phyloP scores from a whole-genome alignment of 768 basidiomycete species.

The Flagelloscypha sp. region DNA sequence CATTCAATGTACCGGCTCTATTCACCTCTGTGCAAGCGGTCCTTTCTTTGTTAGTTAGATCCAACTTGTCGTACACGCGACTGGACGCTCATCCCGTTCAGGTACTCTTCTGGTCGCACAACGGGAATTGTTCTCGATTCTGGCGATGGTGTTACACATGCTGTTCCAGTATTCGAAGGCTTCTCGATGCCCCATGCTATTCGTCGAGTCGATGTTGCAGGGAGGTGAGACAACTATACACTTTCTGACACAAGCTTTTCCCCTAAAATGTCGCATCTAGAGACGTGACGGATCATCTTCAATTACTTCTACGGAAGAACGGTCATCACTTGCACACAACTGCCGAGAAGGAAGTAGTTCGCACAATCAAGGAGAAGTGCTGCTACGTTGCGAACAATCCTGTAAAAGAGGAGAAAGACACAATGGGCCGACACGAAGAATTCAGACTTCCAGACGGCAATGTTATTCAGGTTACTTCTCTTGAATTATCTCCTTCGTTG shows the following conservation, averaged over 20 bases:
- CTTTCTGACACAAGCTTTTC: neutral
- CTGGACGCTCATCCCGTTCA: constrained; percentile 25
- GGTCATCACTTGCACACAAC: constrained; percentile 95
- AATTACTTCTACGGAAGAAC: constrained; percentile 86
- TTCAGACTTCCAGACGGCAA: constrained; percentile 95
- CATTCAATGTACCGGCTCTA: constrained; percentile 97
- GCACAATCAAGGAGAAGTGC: constrained; percentile 97
- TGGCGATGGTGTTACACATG: constrained; percentile 97
- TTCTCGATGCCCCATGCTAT: constrained; percentile 99
- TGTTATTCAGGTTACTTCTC: constrained; percentile 62
- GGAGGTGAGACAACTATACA: constrained; percentile 48
- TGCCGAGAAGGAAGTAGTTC: constrained; percentile 92
- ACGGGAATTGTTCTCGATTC: constrained; percentile 99
- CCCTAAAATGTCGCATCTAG: constrained; percentile 30
- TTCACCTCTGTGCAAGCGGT: constrained; percentile 98
- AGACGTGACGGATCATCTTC: constrained; percentile 95
- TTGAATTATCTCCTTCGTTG: constrained; percentile 11
- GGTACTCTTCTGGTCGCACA: constrained; percentile 96
- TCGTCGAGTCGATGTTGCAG: constrained; percentile 91
- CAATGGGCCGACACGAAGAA: constrained; percentile 67
- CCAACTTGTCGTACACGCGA: constrained; percentile 1
- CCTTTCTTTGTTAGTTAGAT: constrained; percentile 72
- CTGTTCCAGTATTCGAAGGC: constrained; percentile 97
- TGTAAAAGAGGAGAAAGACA: constrained; percentile 92
- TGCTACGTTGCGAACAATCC: constrained; percentile 94